Base-by-base conservation (phyloP, 2,329 filamentous ascomycete species). In the Cytospora piceicola region DNA sequence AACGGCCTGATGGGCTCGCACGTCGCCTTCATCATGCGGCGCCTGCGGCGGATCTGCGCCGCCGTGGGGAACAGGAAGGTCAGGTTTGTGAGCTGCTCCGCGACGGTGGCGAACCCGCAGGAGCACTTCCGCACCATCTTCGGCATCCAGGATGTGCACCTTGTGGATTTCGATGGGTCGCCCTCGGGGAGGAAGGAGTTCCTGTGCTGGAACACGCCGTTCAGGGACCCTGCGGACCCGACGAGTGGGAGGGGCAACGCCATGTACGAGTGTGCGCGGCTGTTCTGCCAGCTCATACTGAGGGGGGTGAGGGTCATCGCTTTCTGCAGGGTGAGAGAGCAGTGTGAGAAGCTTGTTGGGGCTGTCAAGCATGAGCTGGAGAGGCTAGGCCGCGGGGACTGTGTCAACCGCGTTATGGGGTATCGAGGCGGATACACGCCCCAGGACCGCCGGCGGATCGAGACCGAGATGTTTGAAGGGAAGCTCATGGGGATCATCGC, bases 171-270 rank as follows among this genome's bases (percentile, higher is more conserved):
- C 72, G 95, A 99, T 74, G 95, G 95, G 1, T 97, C 94, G 0
- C 95, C 95, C 0, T 93, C 93, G 7, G 93, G 94, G 0, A 85
- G 93, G 27, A 98, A 98, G 75, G 94, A 98, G 73, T 98, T 98
- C 65, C 74, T 99, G 8, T 98, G 94, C 76, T 99, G 95, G 95
- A 98, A 99, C 72, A 97, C 94, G 0, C 95, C 95, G 0, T 97
- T 88, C 77, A 96, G 93, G 75, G 94, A 97, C 71, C 93, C 94
- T 0, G 85, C 84, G 0, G 94, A 98, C 76, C 91, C 93, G 11
- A 88, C 90, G 0, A 96, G 92, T 71, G 94, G 95, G 1, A 87
- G 95, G 65, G 92, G 92, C 17, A 92, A 92, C 74, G 89, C 90
- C 4, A 88, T 96, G 75, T 85, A 87, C 5, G 94, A 99, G 77